These are phyloP conservation scores for Zhuliangozyma parablackwelliae DNA, from an alignment of 1,139 yeast genomes.

Conservation along the genomic window DNA sequence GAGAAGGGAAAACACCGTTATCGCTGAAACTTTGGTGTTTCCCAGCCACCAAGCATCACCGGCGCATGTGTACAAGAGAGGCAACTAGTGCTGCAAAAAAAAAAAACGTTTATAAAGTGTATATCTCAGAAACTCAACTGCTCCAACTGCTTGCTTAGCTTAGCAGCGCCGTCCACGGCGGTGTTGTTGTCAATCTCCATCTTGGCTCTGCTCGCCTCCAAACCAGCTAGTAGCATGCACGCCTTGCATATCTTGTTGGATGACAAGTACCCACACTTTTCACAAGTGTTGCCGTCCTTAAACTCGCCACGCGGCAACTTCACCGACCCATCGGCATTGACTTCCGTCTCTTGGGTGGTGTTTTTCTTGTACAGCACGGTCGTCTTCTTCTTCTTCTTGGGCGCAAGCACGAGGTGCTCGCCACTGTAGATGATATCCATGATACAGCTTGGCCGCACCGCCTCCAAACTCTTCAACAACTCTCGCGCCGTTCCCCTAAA, in stretches of 20 bases:
- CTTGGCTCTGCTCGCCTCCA: slow-evolving; percentile 71
- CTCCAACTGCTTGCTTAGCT: slow-evolving; percentile 61
- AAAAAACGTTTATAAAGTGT: background rate
- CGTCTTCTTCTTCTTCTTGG: slow-evolving; percentile 41
- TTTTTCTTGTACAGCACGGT: slow-evolving; percentile 28
- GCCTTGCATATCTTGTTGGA: slow-evolving; percentile 91
- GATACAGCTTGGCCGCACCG: slow-evolving; percentile 88
- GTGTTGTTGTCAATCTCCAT: slow-evolving; percentile 48
- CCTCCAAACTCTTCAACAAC: slow-evolving; percentile 81
- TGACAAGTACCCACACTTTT: slow-evolving; percentile 86
- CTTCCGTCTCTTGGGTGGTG: slow-evolving; percentile 38
- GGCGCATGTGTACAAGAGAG: slow-evolving; percentile 34
- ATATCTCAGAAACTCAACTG: slow-evolving; percentile 48
- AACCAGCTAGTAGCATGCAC: slow-evolving; percentile 79
- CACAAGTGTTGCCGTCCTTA: slow-evolving; percentile 71
- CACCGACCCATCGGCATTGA: slow-evolving; percentile 60
- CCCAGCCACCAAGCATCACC: slow-evolving; percentile 59
- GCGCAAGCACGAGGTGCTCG: slow-evolving; percentile 70
- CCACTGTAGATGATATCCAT: slow-evolving; percentile 94
- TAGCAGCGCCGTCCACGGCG: slow-evolving; percentile 64
- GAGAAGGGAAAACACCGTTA: slow-evolving; percentile 46
- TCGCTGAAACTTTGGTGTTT: slow-evolving; percentile 48
- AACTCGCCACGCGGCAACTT: slow-evolving; percentile 30
- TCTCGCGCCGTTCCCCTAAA: slow-evolving; percentile 97
- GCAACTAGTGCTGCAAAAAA: background rate